Evolutionary conservation across 2,329 filamentous ascomycete species (phyloP).

Genomic region (Aphanoascus verrucosus): DNA sequence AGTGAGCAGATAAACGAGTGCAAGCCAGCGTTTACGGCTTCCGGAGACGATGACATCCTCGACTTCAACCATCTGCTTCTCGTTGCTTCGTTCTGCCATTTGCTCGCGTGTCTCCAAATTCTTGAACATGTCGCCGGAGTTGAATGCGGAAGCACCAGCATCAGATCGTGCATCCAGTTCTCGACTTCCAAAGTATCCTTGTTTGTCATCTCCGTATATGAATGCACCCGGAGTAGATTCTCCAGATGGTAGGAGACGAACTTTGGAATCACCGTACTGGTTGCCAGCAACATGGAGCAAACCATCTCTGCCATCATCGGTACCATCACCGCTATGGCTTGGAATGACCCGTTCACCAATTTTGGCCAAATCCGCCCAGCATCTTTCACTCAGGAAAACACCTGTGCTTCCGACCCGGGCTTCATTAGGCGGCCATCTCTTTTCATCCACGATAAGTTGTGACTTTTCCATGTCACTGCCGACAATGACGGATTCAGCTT

Average conservation of each 20-base stretch:
- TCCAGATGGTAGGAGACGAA: slow-evolving; percentile 42
- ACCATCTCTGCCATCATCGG: slow-evolving; percentile 48
- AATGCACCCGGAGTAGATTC: slow-evolving; percentile 47
- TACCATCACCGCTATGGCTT: slow-evolving; percentile 50
- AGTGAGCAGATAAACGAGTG: slow-evolving; percentile 70
- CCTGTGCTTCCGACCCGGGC: slow-evolving; percentile 83
- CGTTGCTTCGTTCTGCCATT: slow-evolving; percentile 89
- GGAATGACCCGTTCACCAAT: slow-evolving; percentile 53
- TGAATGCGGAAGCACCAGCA: slow-evolving; percentile 80
- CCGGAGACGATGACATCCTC: slow-evolving; percentile 69
- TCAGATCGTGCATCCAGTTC: slow-evolving; percentile 82
- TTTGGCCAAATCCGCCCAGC: slow-evolving; percentile 83
- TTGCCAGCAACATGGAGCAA: slow-evolving; percentile 44
- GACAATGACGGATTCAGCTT: slow-evolving; percentile 73
- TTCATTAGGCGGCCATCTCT: slow-evolving; percentile 85
- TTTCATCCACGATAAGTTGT: slow-evolving; percentile 82
- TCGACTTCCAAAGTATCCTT: slow-evolving; percentile 68
- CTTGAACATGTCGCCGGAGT: slow-evolving; percentile 93
- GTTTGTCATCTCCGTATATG: slow-evolving; percentile 59
- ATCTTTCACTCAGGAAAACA: slow-evolving; percentile 88
- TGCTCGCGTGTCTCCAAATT: slow-evolving; percentile 89
- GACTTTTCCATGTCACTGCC: slow-evolving; percentile 88
- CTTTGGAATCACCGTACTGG: slow-evolving; percentile 41
- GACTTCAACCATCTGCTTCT: slow-evolving; percentile 80
- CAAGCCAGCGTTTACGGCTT: slow-evolving; percentile 83